Evolutionary conservation across 805 yeast species (phyloP).

Genomic region (Candida glaebosa): DNA sequence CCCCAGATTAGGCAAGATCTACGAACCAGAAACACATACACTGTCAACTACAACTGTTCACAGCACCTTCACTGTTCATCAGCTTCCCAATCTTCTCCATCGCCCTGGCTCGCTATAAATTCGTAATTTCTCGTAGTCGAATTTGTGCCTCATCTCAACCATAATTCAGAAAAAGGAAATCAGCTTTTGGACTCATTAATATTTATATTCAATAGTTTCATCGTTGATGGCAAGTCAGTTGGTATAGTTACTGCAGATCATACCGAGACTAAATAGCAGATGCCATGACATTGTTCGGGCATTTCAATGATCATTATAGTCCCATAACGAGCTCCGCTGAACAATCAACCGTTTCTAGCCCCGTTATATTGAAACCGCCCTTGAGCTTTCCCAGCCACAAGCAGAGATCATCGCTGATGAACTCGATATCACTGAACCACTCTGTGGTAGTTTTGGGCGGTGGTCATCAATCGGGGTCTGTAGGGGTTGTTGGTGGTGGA

Average conservation of each 20-base stretch:
- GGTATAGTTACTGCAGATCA: neutral
- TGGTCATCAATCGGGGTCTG: neutral
- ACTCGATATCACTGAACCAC: constrained; percentile 2
- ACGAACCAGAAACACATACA: too few species aligned
- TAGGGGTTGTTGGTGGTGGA: neutral
- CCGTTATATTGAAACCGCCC: neutral
- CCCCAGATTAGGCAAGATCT: too few species aligned
- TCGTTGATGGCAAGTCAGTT: neutral
- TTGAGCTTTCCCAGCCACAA: neutral
- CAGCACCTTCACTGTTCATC: too few species aligned
- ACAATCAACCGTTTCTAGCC: neutral
- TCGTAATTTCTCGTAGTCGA: too few species aligned
- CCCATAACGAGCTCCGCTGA: neutral
- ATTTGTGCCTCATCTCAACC: constrained; percentile 1
- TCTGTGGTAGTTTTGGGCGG: neutral
- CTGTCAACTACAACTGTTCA: too few species aligned
- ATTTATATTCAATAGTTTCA: neutral
- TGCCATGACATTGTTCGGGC: neutral
- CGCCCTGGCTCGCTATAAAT: too few species aligned
- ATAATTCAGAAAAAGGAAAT: neutral
- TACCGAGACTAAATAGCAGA: neutral
- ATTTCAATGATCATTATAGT: neutral
- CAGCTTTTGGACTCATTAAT: neutral
- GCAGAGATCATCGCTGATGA: constrained; percentile 5
- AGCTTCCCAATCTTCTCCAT: too few species aligned